These are phyloP conservation scores for Pichia heedii DNA, from an alignment of 805 yeast species.

Conservation along the genomic window DNA sequence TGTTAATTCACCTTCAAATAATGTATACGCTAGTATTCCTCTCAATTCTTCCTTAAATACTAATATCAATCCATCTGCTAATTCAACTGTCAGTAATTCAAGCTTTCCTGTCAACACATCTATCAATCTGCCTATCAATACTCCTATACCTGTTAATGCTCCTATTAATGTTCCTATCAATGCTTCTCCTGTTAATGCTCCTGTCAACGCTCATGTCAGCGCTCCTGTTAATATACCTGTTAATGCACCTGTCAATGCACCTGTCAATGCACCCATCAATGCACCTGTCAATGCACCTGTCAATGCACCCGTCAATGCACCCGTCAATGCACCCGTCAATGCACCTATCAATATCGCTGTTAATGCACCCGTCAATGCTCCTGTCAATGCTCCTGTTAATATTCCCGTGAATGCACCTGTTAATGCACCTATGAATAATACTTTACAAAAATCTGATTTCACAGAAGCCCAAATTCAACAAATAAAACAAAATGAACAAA, in stretches of 20 bases:
- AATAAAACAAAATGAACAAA: constrained; percentile 15
- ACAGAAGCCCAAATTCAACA: constrained; percentile 14
- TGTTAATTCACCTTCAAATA: neutral
- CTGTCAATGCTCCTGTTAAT: constrained; percentile 1
- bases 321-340: neutral
- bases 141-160: neutral
- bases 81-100: neutral
- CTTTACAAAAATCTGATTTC: constrained; percentile 15
- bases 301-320: neutral
- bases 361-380: constrained; percentile 12
- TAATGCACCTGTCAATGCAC: neutral
- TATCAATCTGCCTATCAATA: neutral
- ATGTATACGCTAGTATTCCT: neutral
- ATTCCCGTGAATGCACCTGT: constrained; percentile 5
- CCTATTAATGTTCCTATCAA: neutral
- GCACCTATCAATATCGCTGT: constrained; percentile 5
- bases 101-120: neutral
- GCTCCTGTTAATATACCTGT: neutral
- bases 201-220: constrained; percentile 3
- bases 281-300: constrained; percentile 2
- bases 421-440: constrained; percentile 12
- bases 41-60: no score
- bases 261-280: neutral
- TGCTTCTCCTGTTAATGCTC: neutral
- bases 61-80: no score